Base-by-base conservation (phyloP, 2,329 filamentous ascomycete species). In the Trichophyton mentagrophytes region DNA sequence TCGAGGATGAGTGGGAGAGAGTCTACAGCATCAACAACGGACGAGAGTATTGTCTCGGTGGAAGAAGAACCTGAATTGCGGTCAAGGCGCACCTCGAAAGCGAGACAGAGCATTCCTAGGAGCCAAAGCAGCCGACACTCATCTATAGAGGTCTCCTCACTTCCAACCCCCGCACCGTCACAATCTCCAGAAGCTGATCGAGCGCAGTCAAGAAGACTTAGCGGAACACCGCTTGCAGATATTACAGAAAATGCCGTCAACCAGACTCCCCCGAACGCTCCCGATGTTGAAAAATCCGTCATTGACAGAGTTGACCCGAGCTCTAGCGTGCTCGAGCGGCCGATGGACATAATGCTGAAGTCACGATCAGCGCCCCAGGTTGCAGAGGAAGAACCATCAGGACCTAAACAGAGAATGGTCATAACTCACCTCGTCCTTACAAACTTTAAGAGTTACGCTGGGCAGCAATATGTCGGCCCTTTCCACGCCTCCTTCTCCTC, bases 391-490 rank as follows among this genome's bases (percentile, higher is more conserved):
- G 88, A 95, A 71, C 84, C 89, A 27, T 83, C 82, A 0, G 85
- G 82, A 0, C 88, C 90, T 1, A 95, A 91, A 72, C 79, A 90
- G 59, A 87, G 93, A 59, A 91, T 93, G 65, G 92, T 97, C 60
- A 92, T 99, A 65, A 93, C 89, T 17, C 90, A 96, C 71, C 79
- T 99, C 57, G 85, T 95, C 62, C 80, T 99, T 67, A 95, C 84
- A 66, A 99, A 99, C 74, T 99, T 99, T 83, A 99, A 99, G 78
- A 97, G 92, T 77, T 99, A 99, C 72, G 93, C 93, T 15, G 93
- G 93, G 3, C 81, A 88, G 64, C 93, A 99, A 73, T 87, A 95
- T 75, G 93, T 99, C 62, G 93, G 93, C 0, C 93, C 93, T 0
- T 99, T 99, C 72, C 93, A 99, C 72, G 83, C 89, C 1, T 99